Base-by-base conservation (phyloP, 805 yeast species). In the Kazachstania psychrophila region DNA sequence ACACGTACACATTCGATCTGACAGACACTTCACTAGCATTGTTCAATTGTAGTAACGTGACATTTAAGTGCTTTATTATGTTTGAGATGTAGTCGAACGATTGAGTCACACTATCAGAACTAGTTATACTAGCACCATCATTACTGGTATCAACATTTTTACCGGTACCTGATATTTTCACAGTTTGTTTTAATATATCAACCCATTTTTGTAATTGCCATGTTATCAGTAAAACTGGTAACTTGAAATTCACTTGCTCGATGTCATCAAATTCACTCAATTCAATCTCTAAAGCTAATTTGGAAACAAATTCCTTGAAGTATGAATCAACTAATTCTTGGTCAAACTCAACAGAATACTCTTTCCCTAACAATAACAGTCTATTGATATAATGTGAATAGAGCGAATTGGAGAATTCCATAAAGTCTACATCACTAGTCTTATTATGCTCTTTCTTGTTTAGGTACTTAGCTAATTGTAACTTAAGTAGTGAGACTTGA, bases 131-230 rank as follows among this genome's bases (percentile, higher is more conserved):
- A 3, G 19, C 11, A 10, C 18, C 33, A 2, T 19, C 15, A 20
- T 33, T 23, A 7, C 13, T 19, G 6, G 18, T 32, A 2, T 20
- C 27, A 5, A 10, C 11, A 13, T 22, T 26, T 2, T 18, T 12
- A 6, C 25, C 23, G 13, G 20, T 11, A 5, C 17, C 23, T 18
- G 31, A 18, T 9, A 19, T 28, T 11, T 34, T 37, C 6, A 25
- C 26, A 5, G 38, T 18, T 8, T 38, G 43, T 17, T 45, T 42
- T 9, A 56, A 31, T 15, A 52, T 43, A 11, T 48, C 51, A 2
- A 42, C 40, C 61, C 61, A 58, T 33, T 45, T 47, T 27, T 54
- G 53, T 28, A 57, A 33, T 31, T 51, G 45, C 59, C 62, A 54
- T 7, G 56, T 42, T 12, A 45, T 50, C 10, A 51, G 27, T 16